Percentiles rank a stretch among this genome's conserved stretches.
Conservation (phyloP, 202 grass and related monocot species). For the Brachypodium distachyon region DNA sequence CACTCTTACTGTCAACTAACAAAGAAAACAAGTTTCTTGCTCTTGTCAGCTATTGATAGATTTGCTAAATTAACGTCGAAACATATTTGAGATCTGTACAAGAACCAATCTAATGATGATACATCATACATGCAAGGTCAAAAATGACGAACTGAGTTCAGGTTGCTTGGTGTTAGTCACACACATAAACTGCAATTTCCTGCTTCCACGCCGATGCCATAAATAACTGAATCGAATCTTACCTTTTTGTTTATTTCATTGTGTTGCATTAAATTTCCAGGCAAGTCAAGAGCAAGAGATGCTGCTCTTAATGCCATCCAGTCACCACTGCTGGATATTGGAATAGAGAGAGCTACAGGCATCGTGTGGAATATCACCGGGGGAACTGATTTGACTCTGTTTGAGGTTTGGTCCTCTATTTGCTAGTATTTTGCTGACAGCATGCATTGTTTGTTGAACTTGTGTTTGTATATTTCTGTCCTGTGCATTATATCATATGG, state of each 20-base stretch:
- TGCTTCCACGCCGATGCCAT: background rate
- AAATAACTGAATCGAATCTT: background rate
- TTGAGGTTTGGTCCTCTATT: slow-evolving; percentile 57
- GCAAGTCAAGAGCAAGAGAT: slow-evolving; percentile 94
- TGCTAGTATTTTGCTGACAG: background rate
- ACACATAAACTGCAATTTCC: background rate
- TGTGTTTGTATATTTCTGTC: background rate
- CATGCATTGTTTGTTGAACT: slow-evolving; percentile 6
- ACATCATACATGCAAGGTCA: background rate
- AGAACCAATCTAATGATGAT: background rate
- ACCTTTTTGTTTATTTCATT: slow-evolving; percentile 2
- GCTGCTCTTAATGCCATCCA: slow-evolving; percentile 99
- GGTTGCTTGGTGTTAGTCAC: background rate
- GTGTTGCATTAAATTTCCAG: slow-evolving; percentile 29
- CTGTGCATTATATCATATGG: background rate
- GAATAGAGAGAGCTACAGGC: slow-evolving; percentile 95
- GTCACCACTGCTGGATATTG: slow-evolving; percentile 95
- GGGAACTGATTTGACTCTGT: slow-evolving; percentile 84
- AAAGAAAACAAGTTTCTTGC: background rate
- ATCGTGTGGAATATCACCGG: slow-evolving; percentile 99
- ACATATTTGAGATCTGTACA: background rate
- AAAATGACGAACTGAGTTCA: background rate
- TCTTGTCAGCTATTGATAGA: no score
- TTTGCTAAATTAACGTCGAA: background rate
- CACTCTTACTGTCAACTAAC: background rate